A percentile compares a stretch with the other conserved stretches of the same genome.
These are phyloP conservation scores for Vitis hybrid DNA, from an alignment of 177 flowering plant genomes.

Conservation along the genomic window DNA sequence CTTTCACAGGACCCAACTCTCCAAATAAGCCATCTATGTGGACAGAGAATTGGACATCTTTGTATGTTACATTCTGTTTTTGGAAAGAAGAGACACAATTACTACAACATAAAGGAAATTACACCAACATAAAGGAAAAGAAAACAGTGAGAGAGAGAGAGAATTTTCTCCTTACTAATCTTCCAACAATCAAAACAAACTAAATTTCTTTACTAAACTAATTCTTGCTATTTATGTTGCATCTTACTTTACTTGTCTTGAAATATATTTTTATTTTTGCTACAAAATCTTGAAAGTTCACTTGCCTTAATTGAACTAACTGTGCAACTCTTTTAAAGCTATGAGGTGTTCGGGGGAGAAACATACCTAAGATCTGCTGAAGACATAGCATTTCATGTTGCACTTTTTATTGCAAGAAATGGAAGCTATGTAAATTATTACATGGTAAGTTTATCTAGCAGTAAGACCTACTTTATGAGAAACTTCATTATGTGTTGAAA, in stretches of 20 bases:
- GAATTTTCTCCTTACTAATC: no score
- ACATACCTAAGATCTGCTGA: slow-evolving; percentile 46
- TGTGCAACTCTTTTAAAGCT: slow-evolving; percentile 16
- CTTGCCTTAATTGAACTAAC: no score
- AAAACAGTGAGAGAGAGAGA: not conserved
- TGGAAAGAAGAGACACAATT: not conserved
- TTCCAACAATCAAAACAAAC: not conserved
- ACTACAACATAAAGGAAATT: not conserved
- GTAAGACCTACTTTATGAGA: not conserved
- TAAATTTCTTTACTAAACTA: not conserved
- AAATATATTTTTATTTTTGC: not conserved
- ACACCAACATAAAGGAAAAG: not conserved
- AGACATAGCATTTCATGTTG: slow-evolving; percentile 45
- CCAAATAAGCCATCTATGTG: slow-evolving; percentile 81
- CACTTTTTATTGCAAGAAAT: slow-evolving; percentile 41
- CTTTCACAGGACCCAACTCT: slow-evolving; percentile 91
- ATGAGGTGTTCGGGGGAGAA: slow-evolving; percentile 34
- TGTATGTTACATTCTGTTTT: slow-evolving; percentile 35
- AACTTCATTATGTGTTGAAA: no score
- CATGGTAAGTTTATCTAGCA: slow-evolving; percentile 28
- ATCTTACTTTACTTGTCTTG: not conserved
- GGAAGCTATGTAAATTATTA: slow-evolving; percentile 50
- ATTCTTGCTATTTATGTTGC: not conserved
- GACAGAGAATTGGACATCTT: slow-evolving; percentile 95
- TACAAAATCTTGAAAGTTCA: not conserved